phyloP scores from a whole-genome alignment of 2,329 filamentous ascomycete species.

The Trichoderma brevicompactum region DNA sequence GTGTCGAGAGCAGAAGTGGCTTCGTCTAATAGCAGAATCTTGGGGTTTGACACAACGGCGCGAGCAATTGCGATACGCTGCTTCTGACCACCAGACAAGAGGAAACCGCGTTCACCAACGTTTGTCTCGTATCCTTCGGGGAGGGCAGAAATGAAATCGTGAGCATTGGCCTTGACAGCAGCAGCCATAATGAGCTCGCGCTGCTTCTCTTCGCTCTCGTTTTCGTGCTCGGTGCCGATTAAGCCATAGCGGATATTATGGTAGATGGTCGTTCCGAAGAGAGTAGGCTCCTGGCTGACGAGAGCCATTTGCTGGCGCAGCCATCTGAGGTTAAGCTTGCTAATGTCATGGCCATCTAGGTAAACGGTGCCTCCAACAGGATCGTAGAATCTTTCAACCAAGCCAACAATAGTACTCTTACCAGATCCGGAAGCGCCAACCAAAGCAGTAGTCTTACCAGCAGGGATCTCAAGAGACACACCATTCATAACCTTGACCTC shows the following conservation, averaged over 20 bases:
- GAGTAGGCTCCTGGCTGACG: constrained; percentile 89
- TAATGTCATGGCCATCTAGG: constrained; percentile 83
- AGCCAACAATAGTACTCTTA: constrained; percentile 91
- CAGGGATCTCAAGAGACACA: constrained; percentile 78
- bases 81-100: constrained; percentile 93
- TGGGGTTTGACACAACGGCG: constrained; percentile 88
- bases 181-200: constrained; percentile 75
- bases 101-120: constrained; percentile 89
- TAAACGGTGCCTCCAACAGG: constrained; percentile 79
- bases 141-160: constrained; percentile 82
- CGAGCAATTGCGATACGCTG: constrained; percentile 94
- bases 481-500: constrained; percentile 88
- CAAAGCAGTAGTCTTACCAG: constrained; percentile 91
- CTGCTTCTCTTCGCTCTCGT: constrained; percentile 67
- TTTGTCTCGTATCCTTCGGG: constrained; percentile 92
- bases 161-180: constrained; percentile 88
- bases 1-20: constrained; percentile 94
- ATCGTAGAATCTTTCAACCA: constrained; percentile 93
- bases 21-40: constrained; percentile 90
- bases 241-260: constrained; percentile 87
- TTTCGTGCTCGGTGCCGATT: constrained; percentile 79
- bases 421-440: constrained; percentile 94
- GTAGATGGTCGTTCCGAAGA: constrained; percentile 89
- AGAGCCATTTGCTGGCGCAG: constrained; percentile 89
- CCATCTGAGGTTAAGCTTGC: constrained; percentile 84